Percentiles rank a stretch among this genome's conserved stretches.
These are phyloP conservation scores for Lactifluus rugatus DNA, from an alignment of 768 basidiomycete species.

Conservation along the genomic window DNA sequence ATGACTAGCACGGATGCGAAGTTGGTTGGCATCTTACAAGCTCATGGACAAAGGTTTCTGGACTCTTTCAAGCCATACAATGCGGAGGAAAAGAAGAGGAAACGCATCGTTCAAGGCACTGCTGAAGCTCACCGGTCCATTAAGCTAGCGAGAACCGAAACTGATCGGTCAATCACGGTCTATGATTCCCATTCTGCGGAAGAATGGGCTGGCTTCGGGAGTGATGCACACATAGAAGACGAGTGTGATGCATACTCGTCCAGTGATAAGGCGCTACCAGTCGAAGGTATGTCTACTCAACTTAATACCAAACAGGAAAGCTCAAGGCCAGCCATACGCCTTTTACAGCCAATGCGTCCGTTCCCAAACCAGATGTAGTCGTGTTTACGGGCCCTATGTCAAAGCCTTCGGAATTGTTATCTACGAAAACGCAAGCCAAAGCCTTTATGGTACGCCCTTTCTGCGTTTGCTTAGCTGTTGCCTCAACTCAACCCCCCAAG, in stretches of 20 bases:
- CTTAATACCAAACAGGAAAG: neutral
- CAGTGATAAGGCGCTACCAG: neutral
- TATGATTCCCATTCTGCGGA: constrained; percentile 22
- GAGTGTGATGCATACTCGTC: constrained; percentile 11
- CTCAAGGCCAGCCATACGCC: constrained; percentile 35
- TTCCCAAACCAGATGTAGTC: constrained; percentile 37
- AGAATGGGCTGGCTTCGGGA: constrained; percentile 35
- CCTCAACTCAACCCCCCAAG: constrained; percentile 29
- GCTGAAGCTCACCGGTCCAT: neutral
- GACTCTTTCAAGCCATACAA: constrained; percentile 29
- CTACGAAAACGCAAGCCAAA: constrained; percentile 40
- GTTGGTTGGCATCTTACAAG: constrained; percentile 35
- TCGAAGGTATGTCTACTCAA: constrained; percentile 7
- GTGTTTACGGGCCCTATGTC: constrained; percentile 40
- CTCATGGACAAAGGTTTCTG: constrained; percentile 40
- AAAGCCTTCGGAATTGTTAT: constrained; percentile 20
- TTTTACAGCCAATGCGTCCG: constrained; percentile 29
- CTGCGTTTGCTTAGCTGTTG: neutral
- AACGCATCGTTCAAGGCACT: neutral
- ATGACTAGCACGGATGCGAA: constrained; percentile 22
- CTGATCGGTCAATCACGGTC: neutral
- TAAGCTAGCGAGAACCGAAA: constrained; percentile 2
- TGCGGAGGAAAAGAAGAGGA: constrained; percentile 21
- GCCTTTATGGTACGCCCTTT: constrained; percentile 60
- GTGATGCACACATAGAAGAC: neutral